Percentiles rank a stretch among this genome's conserved stretches.
Conservation (phyloP, 2,329 filamentous ascomycete genomes). For the Ascochyta lentis region DNA sequence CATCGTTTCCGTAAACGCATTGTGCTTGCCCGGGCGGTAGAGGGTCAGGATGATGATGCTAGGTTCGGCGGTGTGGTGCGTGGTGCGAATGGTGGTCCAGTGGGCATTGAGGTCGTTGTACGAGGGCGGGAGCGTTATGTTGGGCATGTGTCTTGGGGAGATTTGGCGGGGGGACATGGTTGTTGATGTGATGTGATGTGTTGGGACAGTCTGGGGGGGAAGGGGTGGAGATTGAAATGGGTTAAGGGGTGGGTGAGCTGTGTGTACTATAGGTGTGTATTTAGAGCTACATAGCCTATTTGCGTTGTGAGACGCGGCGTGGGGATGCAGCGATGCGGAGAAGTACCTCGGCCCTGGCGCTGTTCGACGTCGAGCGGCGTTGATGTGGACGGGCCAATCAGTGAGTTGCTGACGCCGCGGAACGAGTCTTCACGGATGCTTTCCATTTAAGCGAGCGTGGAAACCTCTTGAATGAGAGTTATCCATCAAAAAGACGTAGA, state of each 20-base stretch:
- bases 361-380: conserved; percentile 9
- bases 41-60: conserved; percentile 68
- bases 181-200: too few species aligned
- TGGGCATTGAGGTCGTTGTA: conserved; percentile 51
- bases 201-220: too few species aligned
- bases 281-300: conserved; percentile 13
- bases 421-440: neutral
- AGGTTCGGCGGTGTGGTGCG: conserved; percentile 54
- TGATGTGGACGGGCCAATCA: conserved; percentile 1
- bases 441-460: too few species aligned
- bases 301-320: neutral
- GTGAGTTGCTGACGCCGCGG: conserved; percentile 7
- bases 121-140: conserved; percentile 42
- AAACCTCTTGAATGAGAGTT: too few species aligned
- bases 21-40: conserved; percentile 69
- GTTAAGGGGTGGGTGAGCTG: neutral
- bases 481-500: too few species aligned
- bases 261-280: neutral
- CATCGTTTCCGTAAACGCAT: conserved; percentile 74
- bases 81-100: conserved; percentile 44
- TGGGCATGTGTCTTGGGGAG: conserved; percentile 28
- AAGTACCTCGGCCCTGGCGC: conserved; percentile 10
- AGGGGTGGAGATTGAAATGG: neutral
- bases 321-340: conserved; percentile 9
- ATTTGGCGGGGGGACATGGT: conserved; percentile 21